Conservation (phyloP, 352 stramenopile genomes). For the Pythium chondricola region DNA sequence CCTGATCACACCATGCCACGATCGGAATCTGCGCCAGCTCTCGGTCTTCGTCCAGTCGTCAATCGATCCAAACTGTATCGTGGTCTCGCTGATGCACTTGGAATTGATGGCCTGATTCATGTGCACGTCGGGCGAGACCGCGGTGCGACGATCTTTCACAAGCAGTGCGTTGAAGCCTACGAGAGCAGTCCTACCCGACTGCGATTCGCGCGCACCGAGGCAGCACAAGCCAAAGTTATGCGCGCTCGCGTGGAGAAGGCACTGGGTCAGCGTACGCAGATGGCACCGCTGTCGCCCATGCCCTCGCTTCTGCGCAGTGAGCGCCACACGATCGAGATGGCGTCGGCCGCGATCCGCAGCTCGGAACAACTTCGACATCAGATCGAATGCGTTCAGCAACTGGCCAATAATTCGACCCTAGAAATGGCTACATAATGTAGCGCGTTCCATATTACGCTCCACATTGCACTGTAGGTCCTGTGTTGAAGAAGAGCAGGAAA, state of each 20-base stretch:
- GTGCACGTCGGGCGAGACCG: slow-evolving; percentile 34
- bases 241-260: slow-evolving; percentile 33
- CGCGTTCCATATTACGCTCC: not conserved
- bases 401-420: too few species aligned
- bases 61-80: slow-evolving; percentile 30
- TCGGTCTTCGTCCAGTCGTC: slow-evolving; percentile 9
- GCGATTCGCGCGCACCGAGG: slow-evolving; percentile 32
- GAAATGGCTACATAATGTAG: not conserved
- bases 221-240: slow-evolving; percentile 32
- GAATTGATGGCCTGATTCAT: slow-evolving; percentile 16
- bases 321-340: slow-evolving; percentile 28
- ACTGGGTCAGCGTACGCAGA: slow-evolving; percentile 27
- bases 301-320: slow-evolving; percentile 32
- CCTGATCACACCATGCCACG: too few species aligned
- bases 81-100: slow-evolving; percentile 34
- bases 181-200: slow-evolving; percentile 29
- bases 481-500: too few species aligned
- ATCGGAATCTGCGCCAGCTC: slow-evolving; percentile 44
- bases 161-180: slow-evolving; percentile 33
- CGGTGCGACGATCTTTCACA: slow-evolving; percentile 42
- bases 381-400: too few species aligned
- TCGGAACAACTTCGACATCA: not conserved
- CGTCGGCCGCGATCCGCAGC: slow-evolving; percentile 12
- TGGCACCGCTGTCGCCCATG: slow-evolving; percentile 5
- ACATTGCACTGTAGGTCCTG: not conserved